Evolutionary conservation across 108 stramenopile genomes (phyloP).

Genomic region (Mayamaea pseudoterrestris): DNA sequence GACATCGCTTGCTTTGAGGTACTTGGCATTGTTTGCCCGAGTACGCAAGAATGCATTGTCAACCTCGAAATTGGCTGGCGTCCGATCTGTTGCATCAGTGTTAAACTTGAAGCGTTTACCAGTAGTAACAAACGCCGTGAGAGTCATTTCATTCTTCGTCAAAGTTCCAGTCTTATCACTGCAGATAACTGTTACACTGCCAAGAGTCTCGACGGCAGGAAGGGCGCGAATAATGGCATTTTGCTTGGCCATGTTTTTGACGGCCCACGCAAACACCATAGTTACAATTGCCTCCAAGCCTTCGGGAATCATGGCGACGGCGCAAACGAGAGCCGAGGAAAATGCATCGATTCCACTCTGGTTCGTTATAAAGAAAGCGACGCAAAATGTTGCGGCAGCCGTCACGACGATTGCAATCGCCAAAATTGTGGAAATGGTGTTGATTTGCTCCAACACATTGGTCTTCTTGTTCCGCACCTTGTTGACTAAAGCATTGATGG

Average conservation of each 20-base stretch:
- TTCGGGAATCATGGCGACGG: constrained; percentile 96
- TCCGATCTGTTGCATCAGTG: constrained; percentile 33
- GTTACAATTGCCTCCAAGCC: constrained; percentile 95
- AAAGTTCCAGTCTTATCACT: constrained; percentile 99
- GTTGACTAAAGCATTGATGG: constrained; percentile 78
- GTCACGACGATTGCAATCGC: constrained; percentile 63
- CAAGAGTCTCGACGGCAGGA: constrained; percentile 95
- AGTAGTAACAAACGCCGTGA: constrained; percentile 63
- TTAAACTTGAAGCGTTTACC: constrained; percentile 55
- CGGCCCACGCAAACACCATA: constrained; percentile 81
- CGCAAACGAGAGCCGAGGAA: constrained; percentile 68
- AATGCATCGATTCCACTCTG: constrained; percentile 46
- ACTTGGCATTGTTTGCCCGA: constrained; percentile 10
- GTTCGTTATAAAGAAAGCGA: constrained; percentile 46
- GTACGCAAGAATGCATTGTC: constrained; percentile 39
- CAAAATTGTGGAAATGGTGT: constrained; percentile 74
- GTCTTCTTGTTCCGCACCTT: constrained; percentile 79
- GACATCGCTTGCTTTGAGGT: constrained; percentile 17
- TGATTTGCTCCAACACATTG: constrained; percentile 87
- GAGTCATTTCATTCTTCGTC: constrained; percentile 90
- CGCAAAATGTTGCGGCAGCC: constrained; percentile 67
- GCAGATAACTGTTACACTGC: constrained; percentile 90
- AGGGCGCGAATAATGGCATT: constrained; percentile 87
- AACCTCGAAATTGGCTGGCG: constrained; percentile 35
- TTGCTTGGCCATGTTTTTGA: constrained; percentile 70